Percentiles rank a stretch among this genome's conserved stretches.
Evolutionary conservation across 345 rosid genomes (phyloP).

Genomic region (Gossypium arboreum): DNA sequence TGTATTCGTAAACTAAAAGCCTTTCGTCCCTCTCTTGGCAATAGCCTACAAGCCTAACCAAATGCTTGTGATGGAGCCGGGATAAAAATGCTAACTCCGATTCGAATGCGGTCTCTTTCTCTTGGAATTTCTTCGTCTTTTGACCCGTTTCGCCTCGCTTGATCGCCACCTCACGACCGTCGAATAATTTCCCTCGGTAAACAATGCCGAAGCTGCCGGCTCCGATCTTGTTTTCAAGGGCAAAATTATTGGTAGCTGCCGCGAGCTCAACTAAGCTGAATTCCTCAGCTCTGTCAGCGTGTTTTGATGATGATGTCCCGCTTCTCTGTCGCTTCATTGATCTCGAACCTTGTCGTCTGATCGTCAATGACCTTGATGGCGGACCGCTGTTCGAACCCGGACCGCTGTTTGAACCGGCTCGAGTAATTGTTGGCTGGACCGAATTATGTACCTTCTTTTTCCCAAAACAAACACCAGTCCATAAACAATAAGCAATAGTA

Average conservation of each 20-base stretch:
- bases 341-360: conserved; percentile 75
- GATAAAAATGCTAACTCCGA: conserved; percentile 82
- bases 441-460: conserved; percentile 86
- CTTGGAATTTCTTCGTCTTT: conserved; percentile 68
- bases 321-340: conserved; percentile 86
- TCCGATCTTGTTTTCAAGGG: conserved; percentile 76
- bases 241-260: conserved; percentile 65
- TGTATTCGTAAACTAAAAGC: conserved; percentile 83
- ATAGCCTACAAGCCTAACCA: conserved; percentile 83
- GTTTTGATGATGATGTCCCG: conserved; percentile 86
- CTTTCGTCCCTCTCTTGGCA: conserved; percentile 80
- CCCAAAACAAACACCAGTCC: conserved; percentile 79
- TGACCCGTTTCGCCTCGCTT: conserved; percentile 76
- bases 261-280: conserved; percentile 66
- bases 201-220: conserved; percentile 89
- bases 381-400: conserved; percentile 47
- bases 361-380: conserved; percentile 57
- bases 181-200: conserved; percentile 61
- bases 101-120: conserved; percentile 87
- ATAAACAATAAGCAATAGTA: conserved; percentile 53
- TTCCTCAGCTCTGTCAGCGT: conserved; percentile 74
- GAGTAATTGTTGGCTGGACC: conserved; percentile 82
- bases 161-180: conserved; percentile 84
- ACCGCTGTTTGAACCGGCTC: conserved; percentile 52
- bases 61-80: conserved; percentile 82